phyloP scores from a whole-genome alignment of 139 green algal species.

The Gonium pectorale region DNA sequence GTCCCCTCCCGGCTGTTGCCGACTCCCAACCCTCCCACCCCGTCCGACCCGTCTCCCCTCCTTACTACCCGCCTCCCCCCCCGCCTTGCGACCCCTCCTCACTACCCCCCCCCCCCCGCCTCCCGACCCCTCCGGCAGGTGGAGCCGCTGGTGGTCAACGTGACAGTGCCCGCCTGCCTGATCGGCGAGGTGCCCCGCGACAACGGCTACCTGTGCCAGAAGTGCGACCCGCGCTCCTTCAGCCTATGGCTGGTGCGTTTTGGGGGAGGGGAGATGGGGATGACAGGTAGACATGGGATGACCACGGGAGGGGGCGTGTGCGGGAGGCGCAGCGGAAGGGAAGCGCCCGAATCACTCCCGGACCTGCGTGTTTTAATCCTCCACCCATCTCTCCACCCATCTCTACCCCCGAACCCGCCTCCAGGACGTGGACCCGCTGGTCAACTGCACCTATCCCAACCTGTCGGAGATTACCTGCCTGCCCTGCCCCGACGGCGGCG shows the following conservation, averaged over 20 bases:
- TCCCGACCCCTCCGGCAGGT: background rate
- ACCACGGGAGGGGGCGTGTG: too few species aligned
- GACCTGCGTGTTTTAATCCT: too few species aligned
- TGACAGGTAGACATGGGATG: too few species aligned
- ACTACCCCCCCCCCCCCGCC: background rate
- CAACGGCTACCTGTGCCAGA: conserved; percentile 15
- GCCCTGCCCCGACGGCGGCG: conserved; percentile 41
- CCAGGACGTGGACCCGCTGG: conserved; percentile 19
- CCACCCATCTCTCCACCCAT: background rate
- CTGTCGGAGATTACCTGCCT: conserved; percentile 8
- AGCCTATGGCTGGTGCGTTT: conserved; percentile 44
- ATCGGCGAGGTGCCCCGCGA: conserved; percentile 34
- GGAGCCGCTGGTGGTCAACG: background rate
- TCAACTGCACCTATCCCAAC: conserved; percentile 24
- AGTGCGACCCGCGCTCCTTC: conserved; percentile 29
- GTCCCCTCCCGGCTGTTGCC: too few species aligned
- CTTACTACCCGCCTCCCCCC: background rate
- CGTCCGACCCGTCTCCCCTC: too few species aligned
- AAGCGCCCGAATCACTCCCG: too few species aligned
- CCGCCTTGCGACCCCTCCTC: background rate
- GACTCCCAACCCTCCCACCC: too few species aligned
- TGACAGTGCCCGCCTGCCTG: conserved; percentile 18
- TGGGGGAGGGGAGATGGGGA: too few species aligned
- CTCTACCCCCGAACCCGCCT: background rate
- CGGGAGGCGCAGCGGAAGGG: too few species aligned